Evolutionary conservation across 2,329 filamentous ascomycete genomes (phyloP).

Genomic region (Botrytis medusae): DNA sequence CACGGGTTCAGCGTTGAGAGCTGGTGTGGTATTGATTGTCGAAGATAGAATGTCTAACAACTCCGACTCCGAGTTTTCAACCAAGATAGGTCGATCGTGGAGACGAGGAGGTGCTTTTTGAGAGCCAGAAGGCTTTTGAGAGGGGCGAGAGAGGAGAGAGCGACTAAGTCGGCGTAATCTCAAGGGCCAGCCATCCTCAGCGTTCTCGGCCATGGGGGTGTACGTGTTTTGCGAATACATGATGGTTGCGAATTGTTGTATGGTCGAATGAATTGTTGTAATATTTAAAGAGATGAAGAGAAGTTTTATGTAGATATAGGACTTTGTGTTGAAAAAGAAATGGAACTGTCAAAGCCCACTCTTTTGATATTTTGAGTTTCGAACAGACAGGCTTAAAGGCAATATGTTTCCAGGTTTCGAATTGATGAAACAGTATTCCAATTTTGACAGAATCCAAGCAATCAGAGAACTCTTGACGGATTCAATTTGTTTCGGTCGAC

Average conservation of each 20-base stretch:
- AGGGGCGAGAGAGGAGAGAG: neutral
- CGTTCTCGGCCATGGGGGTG: neutral
- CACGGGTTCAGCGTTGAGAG: neutral
- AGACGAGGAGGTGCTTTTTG: neutral
- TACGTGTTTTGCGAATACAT: neutral
- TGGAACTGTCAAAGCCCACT: constrained; percentile 2
- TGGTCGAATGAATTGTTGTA: neutral
- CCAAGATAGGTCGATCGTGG: neutral
- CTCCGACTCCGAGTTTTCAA: neutral
- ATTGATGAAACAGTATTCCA: neutral
- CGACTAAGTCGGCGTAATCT: neutral
- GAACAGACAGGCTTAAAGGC: neutral
- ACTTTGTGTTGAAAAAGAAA: neutral
- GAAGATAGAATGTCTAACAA: constrained; percentile 2
- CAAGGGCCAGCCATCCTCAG: neutral
- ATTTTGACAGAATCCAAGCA: neutral
- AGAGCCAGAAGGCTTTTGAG: neutral
- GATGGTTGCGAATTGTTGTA: neutral
- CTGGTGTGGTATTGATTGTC: constrained; percentile 1
- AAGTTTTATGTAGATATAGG: neutral
- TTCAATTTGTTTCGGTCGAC: neutral
- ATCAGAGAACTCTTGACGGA: neutral
- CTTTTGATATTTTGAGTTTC: constrained; percentile 1
- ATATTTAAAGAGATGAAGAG: neutral
- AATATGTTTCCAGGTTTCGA: neutral